Base-by-base conservation (phyloP, 208 protist genomes). In the Leptomonas pyrrhocoris region DNA sequence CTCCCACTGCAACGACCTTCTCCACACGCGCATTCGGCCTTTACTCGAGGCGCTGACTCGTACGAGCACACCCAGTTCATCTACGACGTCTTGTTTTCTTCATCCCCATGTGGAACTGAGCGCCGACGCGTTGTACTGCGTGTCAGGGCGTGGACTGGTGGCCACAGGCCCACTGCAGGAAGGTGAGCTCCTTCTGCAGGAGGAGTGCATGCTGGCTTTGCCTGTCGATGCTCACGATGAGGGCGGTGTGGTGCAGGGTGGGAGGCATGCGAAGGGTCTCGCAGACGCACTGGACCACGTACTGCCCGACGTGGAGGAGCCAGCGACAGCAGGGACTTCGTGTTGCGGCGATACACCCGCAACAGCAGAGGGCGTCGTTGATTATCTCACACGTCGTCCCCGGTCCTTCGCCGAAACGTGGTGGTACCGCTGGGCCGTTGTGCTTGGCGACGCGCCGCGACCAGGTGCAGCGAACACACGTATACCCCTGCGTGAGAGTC, bases 71-170 rank as follows among this genome's bases (percentile, higher is more conserved):
- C n/a, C n/a, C 12, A 8, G 11, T n/a, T 15, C 16, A 11, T 28
- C 31, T 5, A 19, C 15, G 21, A 27, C 27, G 30, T 23, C 48
- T 36, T 71, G n/a, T n/a, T n/a, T 55, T 30, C 21, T 87, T 9
- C 75, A 86, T 50, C 53, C 76, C 25, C 53, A 30, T 27, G 77
- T 77, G 45, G 76, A 83, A 36, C 56, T 77, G 23, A 84, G 62
- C 45, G 53, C 45, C 15, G 79, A 88, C 43, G 23, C 57, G 13
- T 67, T 46, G 25, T 71, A 68, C 48, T 51, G 80, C n/a, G 60
- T 73, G 1, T 68, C 79, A 11, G 85, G 85, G 15, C 54, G 63
- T 3, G 85, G 85, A 1, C 49, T 90, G 21, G 60, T 87, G 21
- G 73, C 85, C 9, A 77, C 63, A 15, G 60, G 30, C 8, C 15